Conservation (phyloP, 2,329 filamentous ascomycete species). For the Aspergillus neoniger region DNA sequence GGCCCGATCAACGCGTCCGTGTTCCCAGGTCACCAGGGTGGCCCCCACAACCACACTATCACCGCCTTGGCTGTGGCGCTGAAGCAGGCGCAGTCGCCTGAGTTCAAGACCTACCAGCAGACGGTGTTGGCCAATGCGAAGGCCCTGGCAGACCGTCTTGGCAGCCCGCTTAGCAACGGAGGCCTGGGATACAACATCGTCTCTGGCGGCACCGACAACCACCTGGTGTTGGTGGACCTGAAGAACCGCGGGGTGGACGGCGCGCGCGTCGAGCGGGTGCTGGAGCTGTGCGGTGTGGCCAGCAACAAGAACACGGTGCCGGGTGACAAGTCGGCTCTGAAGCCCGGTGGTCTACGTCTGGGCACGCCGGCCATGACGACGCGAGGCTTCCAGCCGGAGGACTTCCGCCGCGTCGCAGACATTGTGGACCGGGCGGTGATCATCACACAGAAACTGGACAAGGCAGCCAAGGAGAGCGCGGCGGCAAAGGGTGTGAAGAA, state of each 20-base stretch:
- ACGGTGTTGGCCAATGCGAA: slow-evolving; percentile 93
- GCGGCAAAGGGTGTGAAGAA: slow-evolving; percentile 86
- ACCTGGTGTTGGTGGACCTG: slow-evolving; percentile 94
- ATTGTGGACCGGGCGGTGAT: slow-evolving; percentile 82
- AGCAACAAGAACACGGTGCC: slow-evolving; percentile 99
- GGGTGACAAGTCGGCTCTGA: slow-evolving; percentile 88
- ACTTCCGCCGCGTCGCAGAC: slow-evolving; percentile 83
- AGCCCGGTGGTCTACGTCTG: slow-evolving; percentile 89
- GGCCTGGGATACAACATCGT: slow-evolving; percentile 90
- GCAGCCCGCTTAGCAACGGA: slow-evolving; percentile 69
- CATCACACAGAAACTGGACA: slow-evolving; percentile 76
- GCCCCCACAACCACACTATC: slow-evolving; percentile 99
- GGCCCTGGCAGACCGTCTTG: slow-evolving; percentile 71
- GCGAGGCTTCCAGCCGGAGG: slow-evolving; percentile 82
- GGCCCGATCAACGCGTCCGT: slow-evolving; percentile 97
- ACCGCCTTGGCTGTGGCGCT: slow-evolving; percentile 92
- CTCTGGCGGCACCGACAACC: slow-evolving; percentile 92
- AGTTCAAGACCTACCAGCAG: slow-evolving; percentile 93
- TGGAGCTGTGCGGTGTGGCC: slow-evolving; percentile 93
- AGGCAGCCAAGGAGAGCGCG: slow-evolving; percentile 67
- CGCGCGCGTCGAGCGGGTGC: slow-evolving; percentile 84
- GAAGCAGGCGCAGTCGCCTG: slow-evolving; percentile 85
- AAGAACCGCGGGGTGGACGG: slow-evolving; percentile 85
- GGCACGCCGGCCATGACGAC: slow-evolving; percentile 98
- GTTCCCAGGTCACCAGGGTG: slow-evolving; percentile 98